These are phyloP conservation scores for Halophytophthora batemanensis DNA, from an alignment of 352 stramenopile species.

Conservation along the genomic window DNA sequence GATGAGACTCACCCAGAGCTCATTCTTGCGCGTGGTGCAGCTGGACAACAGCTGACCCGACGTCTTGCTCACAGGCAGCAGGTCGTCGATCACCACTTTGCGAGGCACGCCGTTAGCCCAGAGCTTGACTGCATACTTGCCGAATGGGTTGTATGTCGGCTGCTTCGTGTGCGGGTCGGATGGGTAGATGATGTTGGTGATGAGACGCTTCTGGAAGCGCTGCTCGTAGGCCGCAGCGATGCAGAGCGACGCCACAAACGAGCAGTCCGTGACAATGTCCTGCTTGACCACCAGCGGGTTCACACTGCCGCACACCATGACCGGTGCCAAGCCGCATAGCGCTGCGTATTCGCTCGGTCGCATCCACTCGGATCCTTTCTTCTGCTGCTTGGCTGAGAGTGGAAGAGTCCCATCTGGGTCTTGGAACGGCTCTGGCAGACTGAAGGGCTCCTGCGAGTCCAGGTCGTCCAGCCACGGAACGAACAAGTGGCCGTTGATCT, in stretches of 20 bases:
- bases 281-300: conserved; percentile 80
- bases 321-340: conserved; percentile 41
- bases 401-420: conserved; percentile 70
- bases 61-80: conserved; percentile 83
- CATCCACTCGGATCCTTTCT: conserved; percentile 62
- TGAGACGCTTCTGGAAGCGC: conserved; percentile 87
- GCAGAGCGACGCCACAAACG: conserved; percentile 91
- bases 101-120: conserved; percentile 93
- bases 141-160: conserved; percentile 86
- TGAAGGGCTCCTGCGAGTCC: conserved; percentile 58
- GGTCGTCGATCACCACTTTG: conserved; percentile 95
- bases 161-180: conserved; percentile 71
- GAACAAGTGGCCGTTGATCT: conserved; percentile 84
- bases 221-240: conserved; percentile 91
- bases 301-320: conserved; percentile 66
- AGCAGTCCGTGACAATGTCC: conserved; percentile 92
- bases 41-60: conserved; percentile 79
- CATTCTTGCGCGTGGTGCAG: conserved; percentile 75
- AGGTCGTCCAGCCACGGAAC: conserved; percentile 76
- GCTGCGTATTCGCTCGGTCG: conserved; percentile 57
- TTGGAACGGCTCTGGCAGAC: conserved; percentile 40
- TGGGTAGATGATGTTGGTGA: conserved; percentile 96
- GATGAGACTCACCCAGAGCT: conserved; percentile 94
- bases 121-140: conserved; percentile 97
- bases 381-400: conserved; percentile 67